Conservation (phyloP, 768 basidiomycete genomes). For the Tricholoma bakamatsutake region DNA sequence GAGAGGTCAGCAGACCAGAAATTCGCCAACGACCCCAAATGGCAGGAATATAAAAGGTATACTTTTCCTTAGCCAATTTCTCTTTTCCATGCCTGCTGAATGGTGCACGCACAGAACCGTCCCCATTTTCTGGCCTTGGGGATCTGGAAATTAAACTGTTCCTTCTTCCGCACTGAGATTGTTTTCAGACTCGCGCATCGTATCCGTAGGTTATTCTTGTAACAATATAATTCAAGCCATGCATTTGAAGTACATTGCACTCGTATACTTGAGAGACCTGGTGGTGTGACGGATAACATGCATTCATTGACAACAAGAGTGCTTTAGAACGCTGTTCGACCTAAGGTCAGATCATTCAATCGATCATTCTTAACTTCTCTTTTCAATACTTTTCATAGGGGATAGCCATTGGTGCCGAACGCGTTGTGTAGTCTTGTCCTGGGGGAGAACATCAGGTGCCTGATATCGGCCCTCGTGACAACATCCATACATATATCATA, state of each 20-base stretch:
- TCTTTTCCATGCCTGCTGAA: not conserved
- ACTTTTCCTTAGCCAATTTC: slow-evolving; percentile 7
- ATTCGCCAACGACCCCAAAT: slow-evolving; percentile 47
- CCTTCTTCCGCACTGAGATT: not conserved
- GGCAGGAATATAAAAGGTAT: slow-evolving; percentile 55
- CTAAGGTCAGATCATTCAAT: not conserved
- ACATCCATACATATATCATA: no score
- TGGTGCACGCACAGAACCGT: slow-evolving; percentile 26
- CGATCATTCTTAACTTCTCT: no score
- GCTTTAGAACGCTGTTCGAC: not conserved
- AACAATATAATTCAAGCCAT: not conserved
- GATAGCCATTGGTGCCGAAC: no score
- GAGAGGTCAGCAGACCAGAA: slow-evolving; percentile 54
- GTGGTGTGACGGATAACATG: not conserved
- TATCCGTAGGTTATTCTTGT: not conserved
- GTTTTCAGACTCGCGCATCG: not conserved
- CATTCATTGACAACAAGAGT: no score
- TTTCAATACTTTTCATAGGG: no score
- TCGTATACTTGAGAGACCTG: not conserved
- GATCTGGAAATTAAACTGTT: slow-evolving; percentile 17
- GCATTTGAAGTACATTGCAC: not conserved
- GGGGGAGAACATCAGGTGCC: no score
- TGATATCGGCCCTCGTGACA: no score
- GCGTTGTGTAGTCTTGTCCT: no score
- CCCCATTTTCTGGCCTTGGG: slow-evolving; percentile 45